phyloP scores from a whole-genome alignment of 805 yeast genomes.

The Candida oleophila region DNA sequence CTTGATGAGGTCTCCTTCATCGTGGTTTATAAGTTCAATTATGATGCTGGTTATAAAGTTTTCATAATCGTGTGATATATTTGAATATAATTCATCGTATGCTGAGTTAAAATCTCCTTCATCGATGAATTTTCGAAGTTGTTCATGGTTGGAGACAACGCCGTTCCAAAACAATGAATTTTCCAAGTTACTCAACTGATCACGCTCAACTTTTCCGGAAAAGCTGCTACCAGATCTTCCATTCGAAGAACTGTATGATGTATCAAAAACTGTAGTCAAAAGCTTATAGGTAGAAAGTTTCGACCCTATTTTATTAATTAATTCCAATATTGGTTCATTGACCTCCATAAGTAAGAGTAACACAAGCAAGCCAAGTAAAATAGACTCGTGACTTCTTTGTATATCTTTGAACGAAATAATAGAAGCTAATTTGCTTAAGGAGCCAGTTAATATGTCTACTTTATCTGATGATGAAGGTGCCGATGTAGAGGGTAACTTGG shows the following conservation, averaged over 20 bases:
- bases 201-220: conserved; percentile 8
- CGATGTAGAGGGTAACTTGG: background rate
- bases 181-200: conserved; percentile 18
- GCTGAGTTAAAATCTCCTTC: conserved; percentile 20
- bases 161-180: conserved; percentile 32
- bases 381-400: conserved; percentile 24
- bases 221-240: background rate
- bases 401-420: conserved; percentile 28
- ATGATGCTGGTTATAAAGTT: conserved; percentile 38
- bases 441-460: conserved; percentile 13
- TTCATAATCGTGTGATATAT: conserved; percentile 17
- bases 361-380: conserved; percentile 27
- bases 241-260: conserved; percentile 17
- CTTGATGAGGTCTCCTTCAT: conserved; percentile 42
- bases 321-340: conserved; percentile 22
- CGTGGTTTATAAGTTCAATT: conserved; percentile 26
- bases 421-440: conserved; percentile 22
- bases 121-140: conserved; percentile 17
- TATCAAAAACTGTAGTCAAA: conserved; percentile 23
- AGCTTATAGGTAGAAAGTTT: conserved; percentile 26
- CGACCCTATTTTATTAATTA: conserved; percentile 21
- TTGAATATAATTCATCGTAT: conserved; percentile 24
- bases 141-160: conserved; percentile 18
- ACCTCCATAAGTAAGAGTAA: conserved; percentile 34
- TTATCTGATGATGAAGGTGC: conserved; percentile 1